Base-by-base conservation (phyloP, 306 rosid genomes). In the Citrullus amarus region DNA sequence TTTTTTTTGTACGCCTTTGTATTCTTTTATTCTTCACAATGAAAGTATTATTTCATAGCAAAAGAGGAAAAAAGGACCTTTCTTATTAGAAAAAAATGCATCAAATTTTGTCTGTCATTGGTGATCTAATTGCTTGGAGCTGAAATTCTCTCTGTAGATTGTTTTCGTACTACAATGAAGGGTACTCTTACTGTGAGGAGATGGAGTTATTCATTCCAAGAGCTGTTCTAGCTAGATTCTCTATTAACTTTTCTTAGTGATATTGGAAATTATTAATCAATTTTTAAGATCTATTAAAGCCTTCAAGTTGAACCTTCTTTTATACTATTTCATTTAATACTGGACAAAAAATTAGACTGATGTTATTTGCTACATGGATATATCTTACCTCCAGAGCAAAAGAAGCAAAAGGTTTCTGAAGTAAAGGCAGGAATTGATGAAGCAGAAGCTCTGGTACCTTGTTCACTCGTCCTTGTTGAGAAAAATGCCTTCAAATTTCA, bases 341-440 rank as follows among this genome's bases (percentile, higher is more conserved):
- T 51, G 3, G 28, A 51, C 28, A 51, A 25, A 51, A 72, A 28
- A 28, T 7, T 16, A 48, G 9, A 73, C 61, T 51, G 44, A 50
- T 17, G 59, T 30, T 50, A 50, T 51, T 4, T 16, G 44, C 60
- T 50, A 30, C 57, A 51, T 48, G 57, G 39, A 75, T 55, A 44
- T 75, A n/a, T 56, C 66, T 6, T 55, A 79, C 82, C 61, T 79
- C 90, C 87, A 95, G 98, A 95, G 89, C 96, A 89, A 85, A 95
- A 89, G 95, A 95, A 95, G 85, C 97, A 95, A 65, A 95, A 86
- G 61, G 83, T 92, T 71, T 83, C 96, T 82, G 96, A 95, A 87
- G 71, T 92, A 80, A 90, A 90, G 85, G 46, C 87, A 78, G 98
- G 93, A 76, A 90, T 92, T 79, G 95, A 92, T 87, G 96, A 92